Base-by-base conservation (phyloP, 2,329 filamentous ascomycete species). In the Westerdykella ornata region DNA sequence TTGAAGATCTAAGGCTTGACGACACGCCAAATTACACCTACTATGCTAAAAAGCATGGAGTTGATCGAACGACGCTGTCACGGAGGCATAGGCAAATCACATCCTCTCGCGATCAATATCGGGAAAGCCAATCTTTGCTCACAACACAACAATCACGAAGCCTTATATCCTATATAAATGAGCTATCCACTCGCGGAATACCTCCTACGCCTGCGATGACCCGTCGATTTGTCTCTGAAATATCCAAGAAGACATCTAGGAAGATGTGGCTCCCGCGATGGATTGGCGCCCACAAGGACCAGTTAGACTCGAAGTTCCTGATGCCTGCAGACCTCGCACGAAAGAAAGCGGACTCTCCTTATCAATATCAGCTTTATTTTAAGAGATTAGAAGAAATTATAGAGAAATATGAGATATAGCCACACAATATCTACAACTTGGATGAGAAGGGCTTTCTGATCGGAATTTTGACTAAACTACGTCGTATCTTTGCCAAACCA, bases 91-190 rank as follows among this genome's bases (percentile, higher is more conserved):
- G 16, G 28, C 18, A 26, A n/a, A 22, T 17, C 8, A 11, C 7
- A 7, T 9, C 6, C 7, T 32, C 28, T 16, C 6, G 15, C 16
- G 29, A 9, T 16, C 5, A 32, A 18, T 19, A 22, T 15, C 5
- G 7, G 5, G 37, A 19, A 5, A 38, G 38, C 22, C n/a, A 32
- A 49, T 14, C 19, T 30, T 13, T 38, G 19, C 28, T 40, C 16
- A 40, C 18, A n/a, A 16, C 16, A 12, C 11, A n/a, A 31, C 35
- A 49, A 32, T 44, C 51, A 32, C 14, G n/a, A 14, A 37, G 45
- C 41, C 52, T 56, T 48, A 29, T 52, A 38, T 15, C 38, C 11
- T 51, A 55, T 34, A 54, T 56, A 15, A 37, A 51, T 13, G 22
- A 28, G 15, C 42, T 54, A 33, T 41, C 32, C 17, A 36, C 38